A percentile compares a stretch with the other conserved stretches of the same genome.
phyloP scores from a whole-genome alignment of 768 basidiomycete genomes.

The Boletus edulis region DNA sequence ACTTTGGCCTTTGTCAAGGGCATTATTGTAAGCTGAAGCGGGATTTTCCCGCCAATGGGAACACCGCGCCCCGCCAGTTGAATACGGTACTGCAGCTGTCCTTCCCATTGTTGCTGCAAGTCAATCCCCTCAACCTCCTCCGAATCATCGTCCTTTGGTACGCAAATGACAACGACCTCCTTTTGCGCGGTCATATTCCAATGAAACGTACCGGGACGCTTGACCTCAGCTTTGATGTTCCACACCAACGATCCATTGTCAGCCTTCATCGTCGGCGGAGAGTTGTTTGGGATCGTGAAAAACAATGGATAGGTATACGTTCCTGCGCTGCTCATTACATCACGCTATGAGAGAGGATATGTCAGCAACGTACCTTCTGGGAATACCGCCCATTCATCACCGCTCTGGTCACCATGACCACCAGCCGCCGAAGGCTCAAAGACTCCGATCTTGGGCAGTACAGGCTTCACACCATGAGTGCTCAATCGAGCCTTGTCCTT shows the following conservation, averaged over 20 bases:
- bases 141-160: conserved; percentile 43
- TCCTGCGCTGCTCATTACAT: conserved; percentile 64
- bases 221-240: conserved; percentile 76
- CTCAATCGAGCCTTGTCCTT: conserved; percentile 28
- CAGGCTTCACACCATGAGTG: background rate
- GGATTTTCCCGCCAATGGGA: conserved; percentile 79
- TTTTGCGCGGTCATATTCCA: conserved; percentile 64
- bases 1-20: conserved; percentile 84
- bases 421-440: conserved; percentile 25
- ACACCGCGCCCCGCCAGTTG: conserved; percentile 72
- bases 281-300: conserved; percentile 76
- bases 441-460: conserved; percentile 28
- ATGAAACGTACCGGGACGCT: conserved; percentile 78
- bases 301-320: conserved; percentile 94
- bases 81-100: conserved; percentile 80
- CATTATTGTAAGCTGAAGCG: conserved; percentile 76
- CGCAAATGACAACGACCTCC: conserved; percentile 73
- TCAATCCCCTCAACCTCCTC: conserved; percentile 79
- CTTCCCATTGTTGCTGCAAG: conserved; percentile 89
- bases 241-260: conserved; percentile 78
- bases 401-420: conserved; percentile 31
- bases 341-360: background rate
- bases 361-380: conserved; percentile 59
- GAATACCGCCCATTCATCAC: conserved; percentile 81
- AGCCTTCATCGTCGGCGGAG: conserved; percentile 75